Evolutionary conservation across 2,329 filamentous ascomycete species (phyloP), one percentile per base, ranked within the genome.

Genomic region (Botryosphaeria agaves): DNA sequence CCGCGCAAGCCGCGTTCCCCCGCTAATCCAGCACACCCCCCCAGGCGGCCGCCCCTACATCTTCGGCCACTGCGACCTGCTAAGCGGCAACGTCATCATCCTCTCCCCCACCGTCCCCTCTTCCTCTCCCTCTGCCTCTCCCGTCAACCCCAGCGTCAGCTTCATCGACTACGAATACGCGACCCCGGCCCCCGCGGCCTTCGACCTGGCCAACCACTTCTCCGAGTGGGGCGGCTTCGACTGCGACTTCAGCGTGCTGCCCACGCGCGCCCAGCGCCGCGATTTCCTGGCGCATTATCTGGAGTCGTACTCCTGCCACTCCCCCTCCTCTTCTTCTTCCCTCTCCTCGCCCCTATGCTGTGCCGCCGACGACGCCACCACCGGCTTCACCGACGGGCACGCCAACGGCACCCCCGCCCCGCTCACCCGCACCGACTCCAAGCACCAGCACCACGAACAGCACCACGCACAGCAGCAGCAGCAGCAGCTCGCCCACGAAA

Each of bases 101-200:
- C 21, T 45, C 44, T 16, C 49, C 14, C 15, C 32, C 20, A 30
- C 32, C 46, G 15, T 52, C 51, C 9, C 41, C 48, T 20, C 43
- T 49, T 14, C 50, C 48, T 18, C 44, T 44, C 30, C 44, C 46
- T 40, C 40, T 31, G 42, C 38, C 28, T 48, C 49, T 5, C 35
- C 31, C 17, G 20, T 45, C 11, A 40, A 48, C 3, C 44, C 45
- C 8, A 43, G 40, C 21, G 76, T 87, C 32, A 71, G 70, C 47
- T 95, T 98, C 56, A 98, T 98, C 52, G 89, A 98, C 57, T 98
- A 95, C 61, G 89, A 98, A 55, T 98, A 98, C 55, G 84, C 85
- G 9, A 89, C 83, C 4, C 85, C 89, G 2, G 87, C 85, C 1
- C 87, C 87, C 2, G 84, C 85, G 3, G 85, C 87, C 2, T 98